Conservation (phyloP, 2,329 filamentous ascomycete species). For the Trichophyton verrucosum region DNA sequence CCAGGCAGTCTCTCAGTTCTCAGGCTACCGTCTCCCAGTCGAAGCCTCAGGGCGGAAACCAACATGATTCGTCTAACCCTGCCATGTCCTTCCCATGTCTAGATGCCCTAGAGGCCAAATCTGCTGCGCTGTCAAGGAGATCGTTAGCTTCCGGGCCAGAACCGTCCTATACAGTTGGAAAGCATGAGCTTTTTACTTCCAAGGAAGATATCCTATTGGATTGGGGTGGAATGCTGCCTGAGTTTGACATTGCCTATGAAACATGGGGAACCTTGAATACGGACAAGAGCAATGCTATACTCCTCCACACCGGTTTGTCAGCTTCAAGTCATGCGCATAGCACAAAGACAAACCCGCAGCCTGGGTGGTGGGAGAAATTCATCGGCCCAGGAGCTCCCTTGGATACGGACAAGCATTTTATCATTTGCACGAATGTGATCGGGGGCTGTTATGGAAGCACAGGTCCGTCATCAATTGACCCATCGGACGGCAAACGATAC, state of each 20-base stretch:
- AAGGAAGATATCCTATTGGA: constrained; percentile 66
- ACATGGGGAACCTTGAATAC: constrained; percentile 75
- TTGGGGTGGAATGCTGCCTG: constrained; percentile 84
- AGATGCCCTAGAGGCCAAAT: constrained; percentile 67
- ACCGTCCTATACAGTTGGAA: constrained; percentile 83
- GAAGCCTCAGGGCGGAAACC: background rate
- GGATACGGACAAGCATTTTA: constrained; percentile 81
- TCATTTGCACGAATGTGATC: constrained; percentile 94
- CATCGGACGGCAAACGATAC: constrained; percentile 74
- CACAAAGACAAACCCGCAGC: constrained; percentile 70
- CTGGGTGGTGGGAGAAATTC: constrained; percentile 98
- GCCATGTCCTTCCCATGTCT: constrained; percentile 84
- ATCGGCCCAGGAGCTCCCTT: constrained; percentile 77
- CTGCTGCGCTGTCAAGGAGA: constrained; percentile 56
- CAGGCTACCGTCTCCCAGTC: background rate
- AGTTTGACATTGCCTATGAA: constrained; percentile 87
- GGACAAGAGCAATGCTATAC: constrained; percentile 74
- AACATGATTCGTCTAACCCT: constrained; percentile 51
- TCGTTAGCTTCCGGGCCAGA: constrained; percentile 70
- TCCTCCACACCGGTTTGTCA: constrained; percentile 86
- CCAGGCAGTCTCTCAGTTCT: background rate
- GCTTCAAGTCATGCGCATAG: constrained; percentile 96
- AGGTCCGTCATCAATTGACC: constrained; percentile 76
- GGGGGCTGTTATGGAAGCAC: constrained; percentile 95
- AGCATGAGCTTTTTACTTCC: constrained; percentile 66